Base-by-base conservation (phyloP, 2,329 filamentous ascomycete genomes). In the Venturia aucupariae region DNA sequence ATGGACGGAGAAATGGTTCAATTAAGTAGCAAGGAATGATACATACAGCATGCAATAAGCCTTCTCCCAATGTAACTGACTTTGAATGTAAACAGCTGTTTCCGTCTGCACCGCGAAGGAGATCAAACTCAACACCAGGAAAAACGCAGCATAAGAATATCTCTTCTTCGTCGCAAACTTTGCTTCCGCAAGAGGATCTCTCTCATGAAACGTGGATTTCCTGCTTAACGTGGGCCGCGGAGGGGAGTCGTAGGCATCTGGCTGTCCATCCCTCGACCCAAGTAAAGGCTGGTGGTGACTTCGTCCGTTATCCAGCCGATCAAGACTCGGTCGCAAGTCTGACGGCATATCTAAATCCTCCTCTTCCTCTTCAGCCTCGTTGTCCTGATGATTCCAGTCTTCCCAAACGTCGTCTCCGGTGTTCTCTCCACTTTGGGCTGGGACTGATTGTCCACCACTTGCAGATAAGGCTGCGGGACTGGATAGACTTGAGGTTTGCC, bases 101-200 rank as follows among this genome's bases (percentile, higher is more conserved):
- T 97, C 93, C 3, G 94, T 97, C 82, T 99, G 94, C 6, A 96
- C 81, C 60, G 91, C 90, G 74, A 99, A 99, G 72, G 90, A 89
- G 66, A 96, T 79, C 72, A 99, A 81, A 72, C 90, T 94, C 69
- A 97, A 73, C 38, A 88, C 77, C 66, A 99, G 82, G 76, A 97
- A 97, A 69, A 92, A 84, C 62, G 84, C 87, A 1, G 94, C 93
- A 73, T 93, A 90, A 30, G 89, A 88, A 77, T 99, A 97, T 76
- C 91, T 91, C 73, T 85, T 88, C 72, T 85, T 84, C 42, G 90
- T 92, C 54, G 86, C 87, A 66, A 82, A 77, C 68, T 83, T 83
- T 22, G 85, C 82, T 69, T 84, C 80, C 42, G 81, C 79, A 66
- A 86, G 83, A n/a, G 90, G 90, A 72, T 89, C 92, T 70, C 85